phyloP scores from a whole-genome alignment of 1,284 basidiomycete genomes.

The Microstroma glucosiphilum region DNA sequence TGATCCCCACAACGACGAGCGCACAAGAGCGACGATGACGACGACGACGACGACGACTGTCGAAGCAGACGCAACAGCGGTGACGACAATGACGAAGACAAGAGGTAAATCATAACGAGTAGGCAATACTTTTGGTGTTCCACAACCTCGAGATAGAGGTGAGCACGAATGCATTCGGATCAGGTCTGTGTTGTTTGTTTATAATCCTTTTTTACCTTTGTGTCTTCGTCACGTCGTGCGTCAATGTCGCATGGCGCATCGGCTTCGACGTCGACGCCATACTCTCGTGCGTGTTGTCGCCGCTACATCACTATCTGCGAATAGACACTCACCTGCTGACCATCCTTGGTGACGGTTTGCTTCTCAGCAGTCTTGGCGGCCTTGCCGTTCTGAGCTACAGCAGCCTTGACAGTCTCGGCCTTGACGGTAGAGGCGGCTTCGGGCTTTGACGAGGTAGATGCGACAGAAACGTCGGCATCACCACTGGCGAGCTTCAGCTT shows the following conservation, averaged over 20 bases:
- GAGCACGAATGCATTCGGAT: constrained; percentile 9
- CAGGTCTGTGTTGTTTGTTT: constrained; percentile 14
- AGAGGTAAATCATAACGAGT: constrained; percentile 11
- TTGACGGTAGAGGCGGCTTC: constrained; percentile 33
- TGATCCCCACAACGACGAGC: neutral
- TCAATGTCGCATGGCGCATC: no score
- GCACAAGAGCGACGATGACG: neutral
- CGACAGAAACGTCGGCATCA: constrained; percentile 50
- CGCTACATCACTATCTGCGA: neutral
- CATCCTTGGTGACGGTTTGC: constrained; percentile 26
- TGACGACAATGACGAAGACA: neutral
- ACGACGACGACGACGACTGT: neutral
- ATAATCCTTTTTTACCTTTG: constrained; percentile 7
- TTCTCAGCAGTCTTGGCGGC: constrained; percentile 27
- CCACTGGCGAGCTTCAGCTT: constrained; percentile 61
- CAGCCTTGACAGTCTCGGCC: constrained; percentile 52
- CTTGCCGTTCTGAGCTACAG: constrained; percentile 35
- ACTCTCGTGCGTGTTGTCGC: neutral
- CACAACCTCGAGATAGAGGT: constrained; percentile 11
- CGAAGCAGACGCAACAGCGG: neutral
- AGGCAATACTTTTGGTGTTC: constrained; percentile 13
- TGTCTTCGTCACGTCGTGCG: no score
- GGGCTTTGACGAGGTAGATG: constrained; percentile 27
- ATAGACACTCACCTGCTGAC: constrained; percentile 13
- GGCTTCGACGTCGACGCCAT: no score